These are phyloP conservation scores for Aspergillus asperescens DNA, from an alignment of 495 filamentous ascomycete species.

Conservation along the genomic window DNA sequence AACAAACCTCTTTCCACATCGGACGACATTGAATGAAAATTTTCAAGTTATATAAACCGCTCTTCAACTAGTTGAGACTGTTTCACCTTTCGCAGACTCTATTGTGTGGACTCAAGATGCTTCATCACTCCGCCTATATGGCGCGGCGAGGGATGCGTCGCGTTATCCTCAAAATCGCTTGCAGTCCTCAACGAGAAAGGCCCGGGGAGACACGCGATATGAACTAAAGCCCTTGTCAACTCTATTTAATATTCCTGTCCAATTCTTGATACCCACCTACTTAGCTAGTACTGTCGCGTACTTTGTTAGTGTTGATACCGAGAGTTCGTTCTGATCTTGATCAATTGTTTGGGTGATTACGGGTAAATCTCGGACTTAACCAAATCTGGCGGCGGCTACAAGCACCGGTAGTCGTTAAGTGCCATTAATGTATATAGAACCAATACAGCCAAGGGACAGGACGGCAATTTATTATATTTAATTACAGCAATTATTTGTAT, in stretches of 20 bases:
- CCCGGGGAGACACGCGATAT: neutral
- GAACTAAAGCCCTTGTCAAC: neutral
- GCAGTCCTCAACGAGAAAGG: neutral
- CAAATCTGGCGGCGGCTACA: neutral
- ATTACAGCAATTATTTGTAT: neutral
- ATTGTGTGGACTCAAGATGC: neutral
- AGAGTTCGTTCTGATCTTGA: neutral
- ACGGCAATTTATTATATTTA: neutral
- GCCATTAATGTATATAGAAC: neutral
- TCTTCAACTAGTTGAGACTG: neutral
- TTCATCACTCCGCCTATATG: neutral
- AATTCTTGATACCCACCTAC: neutral
- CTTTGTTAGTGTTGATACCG: neutral
- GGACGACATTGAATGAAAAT: constrained; percentile 16
- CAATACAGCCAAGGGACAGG: no score
- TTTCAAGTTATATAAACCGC: neutral
- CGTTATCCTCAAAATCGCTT: neutral
- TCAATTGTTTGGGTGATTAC: neutral
- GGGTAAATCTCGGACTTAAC: constrained; percentile 6
- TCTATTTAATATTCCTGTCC: neutral
- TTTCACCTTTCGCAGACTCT: neutral
- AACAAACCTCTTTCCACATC: constrained; percentile 18
- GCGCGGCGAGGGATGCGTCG: neutral
- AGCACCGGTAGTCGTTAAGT: no score
- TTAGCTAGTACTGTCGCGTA: neutral